Evolutionary conservation across 1,284 basidiomycete genomes (phyloP).

Genomic region (Sanguinoderma infundibulare): DNA sequence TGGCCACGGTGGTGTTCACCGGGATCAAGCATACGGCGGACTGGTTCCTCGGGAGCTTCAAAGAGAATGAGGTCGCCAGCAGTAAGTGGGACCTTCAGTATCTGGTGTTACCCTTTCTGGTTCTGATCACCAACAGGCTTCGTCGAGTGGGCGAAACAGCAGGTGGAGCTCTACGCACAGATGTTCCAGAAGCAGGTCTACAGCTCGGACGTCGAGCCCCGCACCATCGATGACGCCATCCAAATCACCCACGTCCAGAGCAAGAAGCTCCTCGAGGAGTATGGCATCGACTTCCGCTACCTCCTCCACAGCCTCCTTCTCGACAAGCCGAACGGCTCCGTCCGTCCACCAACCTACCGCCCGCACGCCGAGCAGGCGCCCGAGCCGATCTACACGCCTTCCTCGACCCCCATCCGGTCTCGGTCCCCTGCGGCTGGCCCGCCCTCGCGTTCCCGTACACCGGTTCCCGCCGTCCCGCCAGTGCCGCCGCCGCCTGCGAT

Average conservation of each 20-base stretch:
- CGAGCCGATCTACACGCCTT: constrained; percentile 35
- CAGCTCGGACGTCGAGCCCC: constrained; percentile 72
- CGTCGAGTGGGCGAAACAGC: constrained; percentile 91
- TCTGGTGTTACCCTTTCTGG: background rate
- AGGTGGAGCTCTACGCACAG: constrained; percentile 84
- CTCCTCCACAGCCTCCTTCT: constrained; percentile 76
- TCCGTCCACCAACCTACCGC: constrained; percentile 39
- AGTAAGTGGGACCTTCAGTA: no score
- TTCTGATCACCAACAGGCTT: constrained; percentile 62
- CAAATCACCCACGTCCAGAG: constrained; percentile 79
- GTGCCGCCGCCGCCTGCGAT: constrained; percentile 18
- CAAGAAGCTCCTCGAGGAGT: constrained; percentile 88
- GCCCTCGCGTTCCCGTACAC: constrained; percentile 27
- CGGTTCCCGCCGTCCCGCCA: constrained; percentile 29
- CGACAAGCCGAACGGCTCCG: constrained; percentile 46
- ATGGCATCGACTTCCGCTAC: constrained; percentile 91
- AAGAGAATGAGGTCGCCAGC: constrained; percentile 92
- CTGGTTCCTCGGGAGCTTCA: constrained; percentile 97
- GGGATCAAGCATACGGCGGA: constrained; percentile 95
- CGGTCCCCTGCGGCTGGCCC: constrained; percentile 37
- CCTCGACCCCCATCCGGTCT: constrained; percentile 32
- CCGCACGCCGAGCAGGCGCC: constrained; percentile 34
- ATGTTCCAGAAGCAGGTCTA: constrained; percentile 94
- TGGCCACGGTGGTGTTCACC: constrained; percentile 86
- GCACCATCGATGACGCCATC: constrained; percentile 76